These are phyloP conservation scores for Tolypocladium amazonense DNA, from an alignment of 2,329 filamentous ascomycete species.

Conservation along the genomic window DNA sequence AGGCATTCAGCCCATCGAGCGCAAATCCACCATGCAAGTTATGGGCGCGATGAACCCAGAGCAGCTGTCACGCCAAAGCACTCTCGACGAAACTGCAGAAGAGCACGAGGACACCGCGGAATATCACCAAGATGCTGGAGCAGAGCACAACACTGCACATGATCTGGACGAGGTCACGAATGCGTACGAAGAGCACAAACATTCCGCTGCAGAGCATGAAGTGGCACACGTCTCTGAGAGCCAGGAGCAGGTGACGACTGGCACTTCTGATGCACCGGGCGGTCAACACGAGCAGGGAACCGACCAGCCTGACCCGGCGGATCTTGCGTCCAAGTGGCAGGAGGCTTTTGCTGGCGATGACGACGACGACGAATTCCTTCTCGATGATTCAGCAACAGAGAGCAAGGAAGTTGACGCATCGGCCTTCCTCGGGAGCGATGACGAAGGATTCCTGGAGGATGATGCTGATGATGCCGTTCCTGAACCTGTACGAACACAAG, in stretches of 20 bases:
- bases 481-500: constrained; percentile 4
- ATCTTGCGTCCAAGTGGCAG: constrained; percentile 74
- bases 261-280: not conserved
- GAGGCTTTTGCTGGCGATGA: constrained; percentile 69
- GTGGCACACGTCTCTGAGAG: not conserved
- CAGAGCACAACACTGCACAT: not conserved
- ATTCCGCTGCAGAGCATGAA: constrained; percentile 18
- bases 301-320: constrained; percentile 33
- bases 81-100: constrained; percentile 18
- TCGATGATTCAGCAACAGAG: constrained; percentile 41
- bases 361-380: constrained; percentile 54
- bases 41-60: constrained; percentile 37
- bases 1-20: constrained; percentile 32
- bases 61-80: constrained; percentile 16
- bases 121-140: not conserved
- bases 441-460: constrained; percentile 67
- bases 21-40: constrained; percentile 62
- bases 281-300: constrained; percentile 7
- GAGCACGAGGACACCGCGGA: not conserved
- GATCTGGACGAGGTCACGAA: not conserved
- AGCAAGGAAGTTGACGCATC: constrained; percentile 44
- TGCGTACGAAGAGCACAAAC: constrained; percentile 7
- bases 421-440: constrained; percentile 69
- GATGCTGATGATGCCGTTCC: constrained; percentile 42
- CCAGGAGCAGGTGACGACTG: not conserved